Base-by-base conservation (phyloP, 495 filamentous ascomycete species). In the Mytilinidion resinicola region DNA sequence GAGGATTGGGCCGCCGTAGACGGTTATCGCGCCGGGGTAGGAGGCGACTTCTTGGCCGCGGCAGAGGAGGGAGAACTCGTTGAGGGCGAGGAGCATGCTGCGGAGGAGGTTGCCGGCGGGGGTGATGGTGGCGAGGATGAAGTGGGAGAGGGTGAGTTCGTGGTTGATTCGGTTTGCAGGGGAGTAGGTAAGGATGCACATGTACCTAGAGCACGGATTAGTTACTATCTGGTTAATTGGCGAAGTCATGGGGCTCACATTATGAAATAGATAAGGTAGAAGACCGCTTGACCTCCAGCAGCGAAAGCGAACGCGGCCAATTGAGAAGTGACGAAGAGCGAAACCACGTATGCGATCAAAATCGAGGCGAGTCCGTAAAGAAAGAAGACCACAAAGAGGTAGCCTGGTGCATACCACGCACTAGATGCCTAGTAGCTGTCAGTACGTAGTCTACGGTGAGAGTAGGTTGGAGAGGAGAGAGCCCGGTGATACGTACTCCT, bases 1-100 rank as follows among this genome's bases (percentile, higher is more conserved):
- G 3, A 87, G 70, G 50, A 95, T 89, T 2, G 89, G 88, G 0
- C 86, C 86, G 49, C 90, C 90, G 66, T 88, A 96, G 43, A 87
- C 77, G 1, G 76, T 77, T 39, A 93, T 82, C 2, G 76, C 82
- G 5, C 82, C 89, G 0, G 89, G 86, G 66, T 91, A 85, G 3
- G 79, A 72, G 9, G 84, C 81, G 15, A 65, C 33, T 86, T 69
- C 17, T 75, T 50, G 20, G 42, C 77, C 86, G 19, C 79, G 73
- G 64, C 90, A 96, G 33, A 85, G 74, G 0, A 88, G 74, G 0
- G 84, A 86, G 74, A 95, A 96, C 9, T 87, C 73, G 64, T 95
- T 95, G 25, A 95, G 76, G 1, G 84, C 74, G 8, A 91, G 69
- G 64, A 93, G 88, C 51, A 96, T 64, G 0, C 87, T 77, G 33